Evolutionary conservation across 108 stramenopile genomes (phyloP).

Genomic region (Parmales sp.): DNA sequence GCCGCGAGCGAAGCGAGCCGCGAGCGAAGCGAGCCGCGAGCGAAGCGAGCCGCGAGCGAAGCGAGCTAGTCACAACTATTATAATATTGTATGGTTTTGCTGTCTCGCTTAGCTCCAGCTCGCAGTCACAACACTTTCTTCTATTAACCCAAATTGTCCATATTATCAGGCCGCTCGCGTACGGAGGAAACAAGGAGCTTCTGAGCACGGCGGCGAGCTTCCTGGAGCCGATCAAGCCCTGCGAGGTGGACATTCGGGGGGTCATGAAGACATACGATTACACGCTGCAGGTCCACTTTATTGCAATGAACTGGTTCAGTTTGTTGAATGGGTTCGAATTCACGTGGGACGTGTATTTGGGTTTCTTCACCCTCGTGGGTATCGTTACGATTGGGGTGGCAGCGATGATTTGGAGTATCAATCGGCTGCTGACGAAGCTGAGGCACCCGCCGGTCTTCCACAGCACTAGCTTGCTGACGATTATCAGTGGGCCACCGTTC

Average conservation of each 20-base stretch:
- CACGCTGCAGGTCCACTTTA: slow-evolving; percentile 50
- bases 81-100: too few relatives aligned
- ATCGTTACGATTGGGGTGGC: slow-evolving; percentile 37
- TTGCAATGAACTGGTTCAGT: slow-evolving; percentile 58
- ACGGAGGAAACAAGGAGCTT: slow-evolving; percentile 39
- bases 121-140: too few relatives aligned
- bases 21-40: too few relatives aligned
- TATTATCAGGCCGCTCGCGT: slow-evolving; percentile 34
- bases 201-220: slow-evolving; percentile 32
- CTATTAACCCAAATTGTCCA: too few relatives aligned
- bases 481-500: slow-evolving; percentile 46
- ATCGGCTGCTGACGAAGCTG: slow-evolving; percentile 62
- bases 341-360: slow-evolving; percentile 44
- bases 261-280: slow-evolving; percentile 45
- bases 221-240: slow-evolving; percentile 40
- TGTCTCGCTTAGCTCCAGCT: too few relatives aligned
- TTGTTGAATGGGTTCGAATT: slow-evolving; percentile 71
- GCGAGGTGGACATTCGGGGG: slow-evolving; percentile 50
- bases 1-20: too few relatives aligned
- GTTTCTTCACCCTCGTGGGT: slow-evolving; percentile 59
- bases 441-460: slow-evolving; percentile 66
- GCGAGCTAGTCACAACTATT: too few relatives aligned
- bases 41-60: too few relatives aligned
- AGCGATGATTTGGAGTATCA: slow-evolving; percentile 49
- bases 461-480: slow-evolving; percentile 38